A percentile compares a stretch with the other conserved stretches of the same genome.
Evolutionary conservation across 305 asterid species (phyloP).

Genomic region (Fraxinus platypoda): DNA sequence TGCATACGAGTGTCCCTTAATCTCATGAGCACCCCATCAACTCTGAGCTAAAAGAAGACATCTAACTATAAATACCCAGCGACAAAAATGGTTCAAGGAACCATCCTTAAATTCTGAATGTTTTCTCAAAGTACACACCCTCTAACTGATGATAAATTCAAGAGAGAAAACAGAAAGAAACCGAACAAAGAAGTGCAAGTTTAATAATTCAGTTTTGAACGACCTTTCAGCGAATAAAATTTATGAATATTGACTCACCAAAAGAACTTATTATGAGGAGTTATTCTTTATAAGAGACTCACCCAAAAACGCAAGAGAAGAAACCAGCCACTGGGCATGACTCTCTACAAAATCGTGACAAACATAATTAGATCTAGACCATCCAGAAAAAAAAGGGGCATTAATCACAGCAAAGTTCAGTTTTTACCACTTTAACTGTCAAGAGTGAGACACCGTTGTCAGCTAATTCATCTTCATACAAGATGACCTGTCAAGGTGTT

Average conservation of each 20-base stretch:
- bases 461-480: conserved; percentile 97
- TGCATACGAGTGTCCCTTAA: conserved; percentile 95
- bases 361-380: conserved; percentile 14
- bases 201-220: background rate
- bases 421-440: conserved; percentile 89
- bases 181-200: background rate
- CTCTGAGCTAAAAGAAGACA: conserved; percentile 74
- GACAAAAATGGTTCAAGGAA: conserved; percentile 15
- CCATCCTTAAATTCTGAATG: conserved; percentile 3
- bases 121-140: conserved; percentile 9
- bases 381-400: conserved; percentile 21
- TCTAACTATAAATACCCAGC: conserved; percentile 26
- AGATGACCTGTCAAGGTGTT: conserved; percentile 55
- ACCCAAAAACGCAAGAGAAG: conserved; percentile 97
- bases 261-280: conserved; percentile 14
- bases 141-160: conserved; percentile 8
- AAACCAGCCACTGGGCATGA: conserved; percentile 97
- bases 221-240: conserved; percentile 16
- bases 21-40: conserved; percentile 96
- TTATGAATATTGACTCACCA: conserved; percentile 14
- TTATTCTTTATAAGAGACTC: conserved; percentile 35
- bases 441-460: conserved; percentile 93
- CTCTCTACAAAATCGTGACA: conserved; percentile 62
- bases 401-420: conserved; percentile 19
- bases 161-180: conserved; percentile 19